Conservation (phyloP, 2,329 filamentous ascomycete genomes). For the Pestalotiopsis sp. region DNA sequence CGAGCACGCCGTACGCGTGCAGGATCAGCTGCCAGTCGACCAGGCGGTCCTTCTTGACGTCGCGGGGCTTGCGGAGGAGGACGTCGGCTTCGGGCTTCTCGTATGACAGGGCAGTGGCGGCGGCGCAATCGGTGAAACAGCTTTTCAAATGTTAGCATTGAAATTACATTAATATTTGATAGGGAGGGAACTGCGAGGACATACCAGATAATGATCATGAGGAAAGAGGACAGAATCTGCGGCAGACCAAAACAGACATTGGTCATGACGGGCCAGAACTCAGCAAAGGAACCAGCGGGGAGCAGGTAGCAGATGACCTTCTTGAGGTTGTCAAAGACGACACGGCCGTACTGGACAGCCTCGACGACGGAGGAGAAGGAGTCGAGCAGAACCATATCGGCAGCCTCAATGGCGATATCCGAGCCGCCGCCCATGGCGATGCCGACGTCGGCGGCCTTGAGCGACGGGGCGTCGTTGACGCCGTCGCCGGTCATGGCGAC, state of each 20-base stretch:
- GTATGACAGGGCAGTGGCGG: conserved; percentile 74
- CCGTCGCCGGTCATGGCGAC: conserved; percentile 88
- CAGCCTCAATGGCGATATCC: conserved; percentile 81
- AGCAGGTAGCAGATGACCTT: conserved; percentile 78
- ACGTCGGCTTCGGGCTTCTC: conserved; percentile 79
- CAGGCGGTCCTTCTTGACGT: conserved; percentile 70
- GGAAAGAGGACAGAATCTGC: conserved; percentile 72
- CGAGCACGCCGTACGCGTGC: conserved; percentile 74
- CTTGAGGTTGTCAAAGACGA: conserved; percentile 81
- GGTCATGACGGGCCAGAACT: conserved; percentile 77
- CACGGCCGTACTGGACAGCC: conserved; percentile 72
- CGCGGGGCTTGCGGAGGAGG: conserved; percentile 68
- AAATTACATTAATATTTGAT: conserved; percentile 20
- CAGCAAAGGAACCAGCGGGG: conserved; percentile 73
- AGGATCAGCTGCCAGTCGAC: conserved; percentile 75
- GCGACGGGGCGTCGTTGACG: conserved; percentile 82
- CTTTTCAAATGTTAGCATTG: conserved; percentile 33
- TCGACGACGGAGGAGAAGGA: conserved; percentile 73
- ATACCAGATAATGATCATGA: conserved; percentile 70
- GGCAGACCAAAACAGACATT: conserved; percentile 74
- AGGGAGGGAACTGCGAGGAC: conserved; percentile 22
- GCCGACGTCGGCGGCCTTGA: conserved; percentile 79
- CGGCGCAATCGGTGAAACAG: conserved; percentile 78
- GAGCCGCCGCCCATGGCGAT: conserved; percentile 82
- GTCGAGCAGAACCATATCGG: conserved; percentile 81